Conservation (phyloP, 768 basidiomycete genomes). For the Leccinum subtestaceum region DNA sequence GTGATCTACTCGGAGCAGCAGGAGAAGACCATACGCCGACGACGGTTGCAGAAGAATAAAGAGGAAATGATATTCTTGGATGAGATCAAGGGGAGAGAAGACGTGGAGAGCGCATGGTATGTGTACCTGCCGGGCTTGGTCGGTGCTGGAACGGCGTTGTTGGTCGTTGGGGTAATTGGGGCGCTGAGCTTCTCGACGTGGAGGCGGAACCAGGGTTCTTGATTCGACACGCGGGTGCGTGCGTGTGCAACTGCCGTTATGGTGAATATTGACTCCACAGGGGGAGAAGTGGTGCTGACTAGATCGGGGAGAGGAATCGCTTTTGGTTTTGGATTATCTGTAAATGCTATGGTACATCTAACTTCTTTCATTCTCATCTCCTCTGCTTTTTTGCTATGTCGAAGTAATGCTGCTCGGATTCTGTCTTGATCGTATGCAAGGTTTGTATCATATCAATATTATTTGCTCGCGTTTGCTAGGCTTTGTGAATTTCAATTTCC, state of each 20-base stretch:
- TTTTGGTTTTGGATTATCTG: slow-evolving; percentile 2
- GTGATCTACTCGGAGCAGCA: slow-evolving; percentile 32
- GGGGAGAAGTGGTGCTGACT: background rate
- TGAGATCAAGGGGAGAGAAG: slow-evolving; percentile 46
- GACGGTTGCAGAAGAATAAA: slow-evolving; percentile 46
- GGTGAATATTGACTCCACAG: background rate
- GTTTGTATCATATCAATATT: background rate
- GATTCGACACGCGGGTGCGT: slow-evolving; percentile 7
- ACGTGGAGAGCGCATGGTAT: slow-evolving; percentile 75
- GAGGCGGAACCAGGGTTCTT: slow-evolving; percentile 64
- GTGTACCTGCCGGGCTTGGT: slow-evolving; percentile 75
- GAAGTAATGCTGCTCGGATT: slow-evolving; percentile 4
- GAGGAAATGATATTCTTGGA: slow-evolving; percentile 51
- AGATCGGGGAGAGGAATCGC: background rate
- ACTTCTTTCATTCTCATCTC: background rate
- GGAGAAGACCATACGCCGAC: slow-evolving; percentile 38
- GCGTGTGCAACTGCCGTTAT: background rate
- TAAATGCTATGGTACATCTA: slow-evolving; percentile 17
- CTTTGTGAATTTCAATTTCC: background rate
- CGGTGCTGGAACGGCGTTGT: slow-evolving; percentile 79
- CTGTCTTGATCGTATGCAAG: background rate
- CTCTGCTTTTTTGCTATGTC: slow-evolving; percentile 12
- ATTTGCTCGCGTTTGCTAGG: background rate
- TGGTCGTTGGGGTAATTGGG: slow-evolving; percentile 76
- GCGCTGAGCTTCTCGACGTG: slow-evolving; percentile 72